These are phyloP conservation scores for Gomphus sp. DNA, from an alignment of 1,284 basidiomycete species.

Conservation along the genomic window DNA sequence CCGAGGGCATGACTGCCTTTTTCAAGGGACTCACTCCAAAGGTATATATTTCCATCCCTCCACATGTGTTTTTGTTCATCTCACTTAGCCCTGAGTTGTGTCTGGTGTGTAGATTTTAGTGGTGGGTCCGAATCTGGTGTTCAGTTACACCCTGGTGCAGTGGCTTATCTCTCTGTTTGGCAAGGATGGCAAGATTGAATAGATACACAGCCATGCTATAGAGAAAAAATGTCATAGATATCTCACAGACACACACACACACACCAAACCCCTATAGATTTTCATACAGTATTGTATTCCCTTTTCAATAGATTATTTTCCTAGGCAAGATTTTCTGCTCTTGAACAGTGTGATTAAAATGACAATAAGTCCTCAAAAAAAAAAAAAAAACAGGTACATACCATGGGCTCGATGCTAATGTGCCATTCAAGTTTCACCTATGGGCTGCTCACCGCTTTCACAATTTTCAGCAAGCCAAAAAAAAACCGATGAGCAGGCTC, in stretches of 20 bases:
- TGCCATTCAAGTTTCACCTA: too few species aligned
- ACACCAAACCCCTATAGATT: neutral
- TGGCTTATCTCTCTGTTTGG: slow-evolving; percentile 91
- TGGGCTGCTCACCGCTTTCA: too few species aligned
- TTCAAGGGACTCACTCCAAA: slow-evolving; percentile 98
- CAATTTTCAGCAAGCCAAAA: too few species aligned
- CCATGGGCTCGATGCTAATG: too few species aligned
- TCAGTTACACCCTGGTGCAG: slow-evolving; percentile 96
- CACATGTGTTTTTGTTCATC: neutral
- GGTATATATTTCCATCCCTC: slow-evolving; percentile 33
- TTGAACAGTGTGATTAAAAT: too few species aligned
- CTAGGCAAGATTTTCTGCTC: neutral
- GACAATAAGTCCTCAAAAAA: too few species aligned
- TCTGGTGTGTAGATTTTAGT: slow-evolving; percentile 68
- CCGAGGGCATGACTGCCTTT: slow-evolving; percentile 82
- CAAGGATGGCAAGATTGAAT: slow-evolving; percentile 57
- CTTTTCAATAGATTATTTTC: neutral
- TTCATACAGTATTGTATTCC: neutral
- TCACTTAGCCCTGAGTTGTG: neutral
- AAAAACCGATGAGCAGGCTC: too few species aligned
- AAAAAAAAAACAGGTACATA: too few species aligned
- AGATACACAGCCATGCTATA: neutral
- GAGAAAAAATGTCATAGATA: neutral
- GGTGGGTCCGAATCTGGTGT: slow-evolving; percentile 96
- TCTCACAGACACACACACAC: neutral